phyloP scores from a whole-genome alignment of 2,329 filamentous ascomycete genomes.

The Pochonia chlamydosporia region DNA sequence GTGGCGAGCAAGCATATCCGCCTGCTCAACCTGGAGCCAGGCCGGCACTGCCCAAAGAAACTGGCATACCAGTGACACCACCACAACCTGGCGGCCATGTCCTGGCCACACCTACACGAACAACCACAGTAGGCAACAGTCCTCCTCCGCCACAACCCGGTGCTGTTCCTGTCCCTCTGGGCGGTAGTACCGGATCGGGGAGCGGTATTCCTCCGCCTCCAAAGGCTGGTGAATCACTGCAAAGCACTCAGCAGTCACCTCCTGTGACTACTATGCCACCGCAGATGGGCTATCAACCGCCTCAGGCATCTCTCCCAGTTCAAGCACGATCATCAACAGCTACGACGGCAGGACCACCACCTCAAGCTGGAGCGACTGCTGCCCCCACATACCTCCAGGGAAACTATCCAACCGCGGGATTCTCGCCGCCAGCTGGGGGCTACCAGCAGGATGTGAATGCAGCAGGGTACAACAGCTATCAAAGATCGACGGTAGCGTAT shows the following conservation, averaged over 20 bases:
- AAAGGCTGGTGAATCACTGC: conserved; percentile 39
- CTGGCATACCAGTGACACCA: no score
- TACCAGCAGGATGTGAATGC: conserved; percentile 52
- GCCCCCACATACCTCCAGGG: conserved; percentile 19
- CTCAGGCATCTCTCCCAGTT: conserved; percentile 32
- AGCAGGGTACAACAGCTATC: conserved; percentile 43
- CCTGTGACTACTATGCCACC: conserved; percentile 31
- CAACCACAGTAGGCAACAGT: conserved; percentile 20
- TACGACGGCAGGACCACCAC: conserved; percentile 24
- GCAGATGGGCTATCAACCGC: conserved; percentile 45
- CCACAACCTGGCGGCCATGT: conserved; percentile 28
- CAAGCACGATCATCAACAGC: conserved; percentile 40
- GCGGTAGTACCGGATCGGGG: conserved; percentile 3
- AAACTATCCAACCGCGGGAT: conserved; percentile 19
- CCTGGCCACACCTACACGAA: conserved; percentile 38
- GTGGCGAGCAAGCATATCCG: conserved; percentile 25
- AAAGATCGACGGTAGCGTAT: conserved; percentile 32
- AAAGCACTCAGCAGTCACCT: conserved; percentile 25
- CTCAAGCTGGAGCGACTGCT: conserved; percentile 17
- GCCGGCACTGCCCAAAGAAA: conserved; percentile 38
- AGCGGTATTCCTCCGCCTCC: conserved; percentile 43
- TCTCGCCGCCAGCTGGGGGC: conserved; percentile 42
- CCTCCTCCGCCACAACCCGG: conserved; percentile 55
- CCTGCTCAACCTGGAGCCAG: conserved; percentile 41
- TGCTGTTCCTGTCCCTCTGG: conserved; percentile 40